phyloP scores from a whole-genome alignment of 495 filamentous ascomycete genomes.

The Hamigera avellanea region DNA sequence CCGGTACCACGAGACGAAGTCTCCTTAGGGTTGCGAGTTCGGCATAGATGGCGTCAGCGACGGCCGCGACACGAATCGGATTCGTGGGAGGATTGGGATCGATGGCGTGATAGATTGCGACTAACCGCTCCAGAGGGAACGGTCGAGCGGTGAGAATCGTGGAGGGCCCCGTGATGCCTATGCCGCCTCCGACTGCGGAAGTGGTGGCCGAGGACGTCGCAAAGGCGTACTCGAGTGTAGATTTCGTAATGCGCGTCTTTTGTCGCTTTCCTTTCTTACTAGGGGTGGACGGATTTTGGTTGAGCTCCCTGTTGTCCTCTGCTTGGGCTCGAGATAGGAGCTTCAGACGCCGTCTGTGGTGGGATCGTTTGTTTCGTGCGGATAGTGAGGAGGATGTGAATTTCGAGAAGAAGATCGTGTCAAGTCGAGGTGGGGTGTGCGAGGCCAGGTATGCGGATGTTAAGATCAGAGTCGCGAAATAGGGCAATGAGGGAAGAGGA shows the following conservation, averaged over 20 bases:
- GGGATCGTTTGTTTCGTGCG: conserved; percentile 37
- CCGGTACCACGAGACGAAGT: conserved; percentile 59
- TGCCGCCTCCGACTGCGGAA: conserved; percentile 20
- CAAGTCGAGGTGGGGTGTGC: conserved; percentile 67
- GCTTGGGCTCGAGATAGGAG: conserved; percentile 32
- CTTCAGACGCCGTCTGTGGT: conserved; percentile 44
- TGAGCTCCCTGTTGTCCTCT: conserved; percentile 21
- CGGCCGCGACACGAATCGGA: conserved; percentile 31
- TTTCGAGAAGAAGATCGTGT: conserved; percentile 78
- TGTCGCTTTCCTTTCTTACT: conserved; percentile 24
- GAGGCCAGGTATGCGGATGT: conserved; percentile 86
- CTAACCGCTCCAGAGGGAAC: conserved; percentile 76
- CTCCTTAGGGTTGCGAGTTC: conserved; percentile 74
- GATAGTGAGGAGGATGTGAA: conserved; percentile 45
- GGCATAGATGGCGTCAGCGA: conserved; percentile 52
- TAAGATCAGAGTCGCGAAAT: conserved; percentile 72
- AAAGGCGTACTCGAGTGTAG: conserved; percentile 27
- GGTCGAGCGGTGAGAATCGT: conserved; percentile 64
- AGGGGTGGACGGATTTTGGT: conserved; percentile 17
- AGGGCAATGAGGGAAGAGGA: conserved; percentile 45
- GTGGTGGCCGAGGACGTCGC: conserved; percentile 28
- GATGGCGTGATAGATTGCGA: conserved; percentile 79
- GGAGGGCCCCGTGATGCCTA: conserved; percentile 49
- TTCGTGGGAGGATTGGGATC: conserved; percentile 50
- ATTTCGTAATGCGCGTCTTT: conserved; percentile 40